These are phyloP conservation scores for Cryptococcus floricola DNA, from an alignment of 1,284 basidiomycete genomes.

Conservation along the genomic window DNA sequence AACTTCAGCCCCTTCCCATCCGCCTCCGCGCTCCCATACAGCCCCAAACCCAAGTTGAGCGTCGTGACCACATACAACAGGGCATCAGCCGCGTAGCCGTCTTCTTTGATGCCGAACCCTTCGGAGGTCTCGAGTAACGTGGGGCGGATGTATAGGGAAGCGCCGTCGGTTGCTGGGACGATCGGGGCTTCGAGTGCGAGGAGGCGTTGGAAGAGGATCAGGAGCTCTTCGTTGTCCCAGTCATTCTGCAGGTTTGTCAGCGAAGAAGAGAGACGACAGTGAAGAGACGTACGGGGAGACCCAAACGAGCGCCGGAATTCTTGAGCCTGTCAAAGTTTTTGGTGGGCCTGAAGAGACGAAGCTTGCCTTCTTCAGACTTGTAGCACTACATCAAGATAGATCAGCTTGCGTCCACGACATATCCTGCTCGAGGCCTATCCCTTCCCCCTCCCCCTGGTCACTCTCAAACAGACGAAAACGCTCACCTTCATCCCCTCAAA, in stretches of 20 bases:
- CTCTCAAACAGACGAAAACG: neutral
- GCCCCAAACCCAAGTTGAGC: constrained; percentile 39
- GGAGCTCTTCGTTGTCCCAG: constrained; percentile 44
- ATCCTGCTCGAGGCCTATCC: too few relatives aligned
- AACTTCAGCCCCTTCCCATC: constrained; percentile 32
- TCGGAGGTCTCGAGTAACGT: constrained; percentile 45
- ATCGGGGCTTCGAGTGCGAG: constrained; percentile 21
- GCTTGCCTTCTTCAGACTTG: constrained; percentile 39
- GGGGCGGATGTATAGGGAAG: constrained; percentile 46
- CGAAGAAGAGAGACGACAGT: neutral
- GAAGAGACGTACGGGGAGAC: constrained; percentile 37
- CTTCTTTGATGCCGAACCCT: constrained; percentile 46
- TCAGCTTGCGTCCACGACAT: too few relatives aligned
- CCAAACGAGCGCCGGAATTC: constrained; percentile 40
- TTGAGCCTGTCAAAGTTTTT: constrained; percentile 46
- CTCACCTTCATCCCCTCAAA: constrained; percentile 49
- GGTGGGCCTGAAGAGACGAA: constrained; percentile 41
- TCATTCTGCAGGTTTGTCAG: constrained; percentile 23
- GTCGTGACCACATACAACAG: constrained; percentile 43
- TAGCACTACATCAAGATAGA: constrained; percentile 31
- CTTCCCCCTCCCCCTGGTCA: too few relatives aligned
- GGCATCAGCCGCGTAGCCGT: constrained; percentile 36
- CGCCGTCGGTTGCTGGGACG: constrained; percentile 39
- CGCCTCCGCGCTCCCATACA: constrained; percentile 34
- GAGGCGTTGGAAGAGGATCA: constrained; percentile 25